phyloP scores from a whole-genome alignment of 495 filamentous ascomycete genomes.

The Annulohypoxylon nitens region DNA sequence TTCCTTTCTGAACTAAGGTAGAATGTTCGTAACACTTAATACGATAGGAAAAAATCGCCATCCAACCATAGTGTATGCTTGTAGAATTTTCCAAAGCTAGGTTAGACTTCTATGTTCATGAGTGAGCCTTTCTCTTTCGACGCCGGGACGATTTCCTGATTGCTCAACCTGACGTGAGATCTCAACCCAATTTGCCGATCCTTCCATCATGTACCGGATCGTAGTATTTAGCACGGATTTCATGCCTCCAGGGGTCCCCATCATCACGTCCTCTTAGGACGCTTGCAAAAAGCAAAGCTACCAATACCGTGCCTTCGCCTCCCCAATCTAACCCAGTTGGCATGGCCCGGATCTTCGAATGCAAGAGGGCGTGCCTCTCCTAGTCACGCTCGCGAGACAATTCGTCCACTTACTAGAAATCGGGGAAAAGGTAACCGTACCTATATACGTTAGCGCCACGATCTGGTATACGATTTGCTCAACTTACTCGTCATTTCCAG shows the following conservation, averaged over 20 bases:
- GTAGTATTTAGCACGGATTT: conserved; percentile 23
- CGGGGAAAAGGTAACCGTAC: conserved; percentile 77
- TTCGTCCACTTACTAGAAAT: conserved; percentile 67
- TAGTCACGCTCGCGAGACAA: conserved; percentile 8
- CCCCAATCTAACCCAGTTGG: conserved; percentile 22
- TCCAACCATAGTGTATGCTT: conserved; percentile 29
- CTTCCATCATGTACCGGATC: conserved; percentile 22
- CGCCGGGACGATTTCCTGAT: conserved; percentile 16
- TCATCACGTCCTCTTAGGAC: conserved; percentile 9
- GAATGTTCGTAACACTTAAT: conserved; percentile 17
- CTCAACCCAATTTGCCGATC: neutral
- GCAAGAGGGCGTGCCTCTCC: conserved; percentile 11
- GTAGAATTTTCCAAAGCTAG: conserved; percentile 37
- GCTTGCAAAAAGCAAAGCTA: conserved; percentile 10
- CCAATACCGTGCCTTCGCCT: neutral
- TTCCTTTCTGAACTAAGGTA: conserved; percentile 10
- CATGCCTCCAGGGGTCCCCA: neutral
- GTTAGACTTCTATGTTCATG: conserved; percentile 18
- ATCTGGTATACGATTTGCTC: conserved; percentile 16
- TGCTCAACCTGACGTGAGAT: conserved; percentile 13
- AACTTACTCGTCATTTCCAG: conserved; percentile 85
- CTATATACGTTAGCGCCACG: conserved; percentile 56
- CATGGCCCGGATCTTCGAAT: conserved; percentile 16
- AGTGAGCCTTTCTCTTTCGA: conserved; percentile 9
- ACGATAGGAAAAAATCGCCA: conserved; percentile 9